Evolutionary conservation across 768 basidiomycete genomes (phyloP).

Genomic region (Phallus indusiatus): DNA sequence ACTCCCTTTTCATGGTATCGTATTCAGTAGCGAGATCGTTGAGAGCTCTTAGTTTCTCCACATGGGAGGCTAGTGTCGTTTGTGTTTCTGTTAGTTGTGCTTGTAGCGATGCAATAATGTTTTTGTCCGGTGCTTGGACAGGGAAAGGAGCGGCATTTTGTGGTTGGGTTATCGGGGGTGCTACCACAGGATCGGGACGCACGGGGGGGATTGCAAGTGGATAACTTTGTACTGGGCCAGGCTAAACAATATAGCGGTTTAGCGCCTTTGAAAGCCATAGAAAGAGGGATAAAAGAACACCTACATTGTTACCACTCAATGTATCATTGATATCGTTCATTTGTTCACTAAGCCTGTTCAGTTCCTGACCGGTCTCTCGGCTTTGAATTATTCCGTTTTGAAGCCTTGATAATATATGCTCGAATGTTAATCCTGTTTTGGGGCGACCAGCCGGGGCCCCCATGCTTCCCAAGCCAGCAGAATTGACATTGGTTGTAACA

Average conservation of each 20-base stretch:
- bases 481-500: constrained; percentile 32
- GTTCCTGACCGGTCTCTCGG: constrained; percentile 83
- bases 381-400: constrained; percentile 95
- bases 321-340: constrained; percentile 93
- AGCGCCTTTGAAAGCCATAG: background rate
- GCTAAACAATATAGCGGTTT: constrained; percentile 29
- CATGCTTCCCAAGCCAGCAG: constrained; percentile 51
- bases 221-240: constrained; percentile 51
- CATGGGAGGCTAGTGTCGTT: constrained; percentile 59
- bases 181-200: constrained; percentile 29
- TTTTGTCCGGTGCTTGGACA: constrained; percentile 20
- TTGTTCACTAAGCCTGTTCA: constrained; percentile 63
- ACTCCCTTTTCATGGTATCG: constrained; percentile 71
- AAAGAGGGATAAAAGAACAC: constrained; percentile 19
- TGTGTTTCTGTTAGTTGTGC: constrained; percentile 81
- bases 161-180: constrained; percentile 16
- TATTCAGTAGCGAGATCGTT: constrained; percentile 44
- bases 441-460: constrained; percentile 68
- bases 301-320: constrained; percentile 70
- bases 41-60: constrained; percentile 75
- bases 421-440: constrained; percentile 84
- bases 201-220: constrained; percentile 61
- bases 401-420: constrained; percentile 79
- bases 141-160: constrained; percentile 17
- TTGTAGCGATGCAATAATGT: constrained; percentile 46